phyloP scores from a whole-genome alignment of 2,329 filamentous ascomycete species.

The Berkeleyomyces basicola region DNA sequence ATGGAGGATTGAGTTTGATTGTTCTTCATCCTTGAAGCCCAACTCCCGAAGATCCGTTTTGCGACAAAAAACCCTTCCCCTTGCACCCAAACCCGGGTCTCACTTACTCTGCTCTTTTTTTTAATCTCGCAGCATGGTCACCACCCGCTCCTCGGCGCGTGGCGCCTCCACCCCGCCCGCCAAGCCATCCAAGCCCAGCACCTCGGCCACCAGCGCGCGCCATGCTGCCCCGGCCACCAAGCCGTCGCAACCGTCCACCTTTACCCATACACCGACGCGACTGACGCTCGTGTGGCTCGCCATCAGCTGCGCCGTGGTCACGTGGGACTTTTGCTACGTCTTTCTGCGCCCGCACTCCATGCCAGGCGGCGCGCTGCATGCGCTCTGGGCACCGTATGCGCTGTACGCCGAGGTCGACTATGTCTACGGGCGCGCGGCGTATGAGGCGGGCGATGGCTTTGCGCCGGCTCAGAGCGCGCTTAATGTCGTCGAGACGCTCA shows the following conservation, averaged over 20 bases:
- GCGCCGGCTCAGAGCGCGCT: conserved; percentile 55
- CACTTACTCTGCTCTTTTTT: neutral
- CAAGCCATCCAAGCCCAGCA: conserved; percentile 11
- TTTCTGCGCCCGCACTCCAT: conserved; percentile 67
- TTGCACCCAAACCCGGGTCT: neutral
- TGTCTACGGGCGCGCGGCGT: conserved; percentile 65
- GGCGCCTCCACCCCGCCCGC: conserved; percentile 17
- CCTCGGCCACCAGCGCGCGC: conserved; percentile 4
- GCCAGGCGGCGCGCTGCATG: conserved; percentile 59
- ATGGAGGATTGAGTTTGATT: neutral
- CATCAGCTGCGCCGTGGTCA: conserved; percentile 58
- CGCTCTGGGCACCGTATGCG: conserved; percentile 60
- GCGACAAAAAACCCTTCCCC: neutral
- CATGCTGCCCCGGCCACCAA: neutral
- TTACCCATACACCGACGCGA: conserved; percentile 30
- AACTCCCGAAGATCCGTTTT: neutral
- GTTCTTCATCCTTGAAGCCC: neutral
- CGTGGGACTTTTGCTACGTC: conserved; percentile 70
- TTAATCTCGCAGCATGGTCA: conserved; percentile 20
- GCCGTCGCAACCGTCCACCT: conserved; percentile 17
- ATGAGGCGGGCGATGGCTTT: conserved; percentile 52
- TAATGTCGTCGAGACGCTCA: conserved; percentile 50
- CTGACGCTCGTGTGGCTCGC: conserved; percentile 50
- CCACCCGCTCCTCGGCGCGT: conserved; percentile 22
- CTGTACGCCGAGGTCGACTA: conserved; percentile 68